Base-by-base conservation (phyloP, 176 grass and related monocot species). In the Aegilops tauschii region DNA sequence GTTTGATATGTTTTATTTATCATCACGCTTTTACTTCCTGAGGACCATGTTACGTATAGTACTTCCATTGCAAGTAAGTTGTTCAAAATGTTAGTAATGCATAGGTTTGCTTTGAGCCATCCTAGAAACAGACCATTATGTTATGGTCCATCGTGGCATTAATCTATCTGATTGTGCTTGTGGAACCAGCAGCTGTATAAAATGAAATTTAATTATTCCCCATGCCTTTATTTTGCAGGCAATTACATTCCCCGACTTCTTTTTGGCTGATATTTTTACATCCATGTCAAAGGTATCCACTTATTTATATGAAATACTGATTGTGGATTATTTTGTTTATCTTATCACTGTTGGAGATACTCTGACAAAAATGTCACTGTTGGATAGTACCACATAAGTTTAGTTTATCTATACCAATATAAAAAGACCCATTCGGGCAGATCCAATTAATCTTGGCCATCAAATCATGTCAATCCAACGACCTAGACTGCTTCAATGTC, bases 191-290 rank as follows among this genome's bases (percentile, higher is more conserved):
- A 80, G 29, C 67, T 10, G 8, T 7, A 80, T 80, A 5, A 54
- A 18, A 68, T 61, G 27, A 79, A 70, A 74, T 73, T 86, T 77
- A 64, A 92, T 78, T 49, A 36, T 73, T 72, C 79, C 8, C 1
- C 69, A 9, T 40, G 40, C 63, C 13, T 4, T 59, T 67, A 42
- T 69, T 78, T 47, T 94, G 76, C 83, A 99, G 97, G 92, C 94
- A 61, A 97, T 99, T 79, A 94, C 97, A 77, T 99, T 99, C 83
- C 86, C 97, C 21, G 97, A 99, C 89, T 99, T 99, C 80, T 99
- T 99, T 82, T 84, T 99, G 90, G 97, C 97, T 81, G 97, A 99
- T 99, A 93, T 99, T 75, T 90, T 99, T 92, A 99, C 97, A 85
- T 99, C 97, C 58, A 99, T 97, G 94, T 96, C 94, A 88, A 99